Evolutionary conservation across 169 alveolate genomes (phyloP).

Genomic region (Plasmodium relictum): DNA sequence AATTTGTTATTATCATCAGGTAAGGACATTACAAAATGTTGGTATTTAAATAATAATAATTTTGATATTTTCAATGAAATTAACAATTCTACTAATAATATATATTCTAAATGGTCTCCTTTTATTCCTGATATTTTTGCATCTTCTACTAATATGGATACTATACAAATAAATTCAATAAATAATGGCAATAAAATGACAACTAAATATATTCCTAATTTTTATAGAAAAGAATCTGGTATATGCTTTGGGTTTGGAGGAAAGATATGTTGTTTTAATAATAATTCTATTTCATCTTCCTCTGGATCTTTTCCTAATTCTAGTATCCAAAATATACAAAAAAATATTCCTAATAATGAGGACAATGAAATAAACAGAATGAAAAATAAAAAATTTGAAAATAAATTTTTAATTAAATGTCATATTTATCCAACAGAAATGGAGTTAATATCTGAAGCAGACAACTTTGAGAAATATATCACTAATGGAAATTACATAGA

Average conservation of each 20-base stretch:
- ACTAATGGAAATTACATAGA: conserved; percentile 56
- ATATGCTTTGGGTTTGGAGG: conserved; percentile 84
- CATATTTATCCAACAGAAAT: conserved; percentile 52
- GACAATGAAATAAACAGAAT: neutral
- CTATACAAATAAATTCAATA: conserved; percentile 77
- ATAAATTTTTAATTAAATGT: conserved; percentile 30
- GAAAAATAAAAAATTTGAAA: neutral
- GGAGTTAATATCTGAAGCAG: conserved; percentile 74
- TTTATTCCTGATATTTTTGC: conserved; percentile 81
- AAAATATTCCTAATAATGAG: neutral
- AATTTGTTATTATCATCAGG: conserved; percentile 87
- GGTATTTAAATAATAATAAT: conserved; percentile 82
- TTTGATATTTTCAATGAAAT: conserved; percentile 72
- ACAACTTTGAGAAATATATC: conserved; percentile 59
- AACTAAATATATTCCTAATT: conserved; percentile 78
- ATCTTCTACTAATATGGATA: conserved; percentile 80
- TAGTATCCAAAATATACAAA: neutral
- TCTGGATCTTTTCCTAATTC: neutral
- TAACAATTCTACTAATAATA: conserved; percentile 59
- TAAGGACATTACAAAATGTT: conserved; percentile 87
- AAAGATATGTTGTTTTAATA: conserved; percentile 56
- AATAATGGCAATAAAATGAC: conserved; percentile 79
- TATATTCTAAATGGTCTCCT: conserved; percentile 82
- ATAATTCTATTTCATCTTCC: neutral
- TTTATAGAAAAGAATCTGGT: conserved; percentile 79